Conservation (phyloP, 1,284 basidiomycete species). For the Cerioporus squamosus region DNA sequence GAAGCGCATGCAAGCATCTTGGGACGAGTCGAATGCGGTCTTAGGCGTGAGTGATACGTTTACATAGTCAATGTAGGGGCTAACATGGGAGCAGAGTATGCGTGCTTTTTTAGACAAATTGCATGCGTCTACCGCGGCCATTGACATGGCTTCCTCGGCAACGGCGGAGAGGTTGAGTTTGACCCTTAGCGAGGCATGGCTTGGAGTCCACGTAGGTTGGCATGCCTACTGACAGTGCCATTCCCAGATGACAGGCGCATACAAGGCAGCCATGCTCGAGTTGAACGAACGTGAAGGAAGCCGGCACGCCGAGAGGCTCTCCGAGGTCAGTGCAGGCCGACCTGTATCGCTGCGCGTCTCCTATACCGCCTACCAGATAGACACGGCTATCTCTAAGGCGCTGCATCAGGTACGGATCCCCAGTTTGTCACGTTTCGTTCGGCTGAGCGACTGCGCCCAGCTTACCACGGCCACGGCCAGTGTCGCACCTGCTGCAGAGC, state of each 20-base stretch:
- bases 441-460: not conserved
- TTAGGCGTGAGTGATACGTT: constrained; percentile 33
- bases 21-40: constrained; percentile 31
- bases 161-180: constrained; percentile 19
- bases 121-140: constrained; percentile 24
- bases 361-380: not conserved
- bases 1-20: constrained; percentile 34
- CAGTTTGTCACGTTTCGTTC: not conserved
- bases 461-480: not conserved
- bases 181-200: constrained; percentile 17
- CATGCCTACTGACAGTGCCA: not conserved
- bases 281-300: not conserved
- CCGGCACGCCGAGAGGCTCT: constrained; percentile 3
- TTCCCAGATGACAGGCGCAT: constrained; percentile 3
- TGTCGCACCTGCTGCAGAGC: constrained; percentile 1
- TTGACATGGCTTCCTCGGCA: constrained; percentile 27
- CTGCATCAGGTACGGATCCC: not conserved
- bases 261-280: not conserved
- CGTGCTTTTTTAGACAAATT: constrained; percentile 30
- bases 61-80: not conserved
- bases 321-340: not conserved
- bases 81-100: constrained; percentile 31
- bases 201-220: not conserved
- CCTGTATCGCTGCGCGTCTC: too few species aligned
- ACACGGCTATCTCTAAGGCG: not conserved